Conservation (phyloP, 2,329 filamentous ascomycete species). For the Knufia fluminis region DNA sequence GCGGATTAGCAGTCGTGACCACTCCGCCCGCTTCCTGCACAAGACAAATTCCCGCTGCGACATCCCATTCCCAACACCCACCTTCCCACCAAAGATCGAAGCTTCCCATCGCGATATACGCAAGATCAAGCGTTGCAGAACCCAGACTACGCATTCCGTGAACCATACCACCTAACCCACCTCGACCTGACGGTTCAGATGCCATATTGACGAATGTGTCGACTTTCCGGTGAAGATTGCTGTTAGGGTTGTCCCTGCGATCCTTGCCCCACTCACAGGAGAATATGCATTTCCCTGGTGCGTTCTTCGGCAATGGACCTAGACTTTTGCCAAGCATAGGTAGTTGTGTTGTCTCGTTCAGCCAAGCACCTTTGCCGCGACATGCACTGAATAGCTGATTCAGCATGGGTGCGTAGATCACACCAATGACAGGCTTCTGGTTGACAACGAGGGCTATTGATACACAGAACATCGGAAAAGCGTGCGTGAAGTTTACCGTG, state of each 20-base stretch:
- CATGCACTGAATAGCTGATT: slow-evolving; percentile 62
- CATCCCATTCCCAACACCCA: slow-evolving; percentile 75
- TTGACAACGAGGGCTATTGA: slow-evolving; percentile 61
- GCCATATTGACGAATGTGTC: slow-evolving; percentile 70
- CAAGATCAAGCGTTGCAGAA: slow-evolving; percentile 64
- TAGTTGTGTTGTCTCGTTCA: slow-evolving; percentile 55
- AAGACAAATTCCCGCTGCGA: slow-evolving; percentile 65
- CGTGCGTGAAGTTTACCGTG: slow-evolving; percentile 72
- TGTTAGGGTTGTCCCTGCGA: slow-evolving; percentile 53
- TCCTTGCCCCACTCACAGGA: slow-evolving; percentile 76
- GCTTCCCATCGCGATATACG: slow-evolving; percentile 64
- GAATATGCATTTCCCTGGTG: slow-evolving; percentile 62
- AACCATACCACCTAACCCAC: slow-evolving; percentile 66
- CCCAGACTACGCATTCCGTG: slow-evolving; percentile 65
- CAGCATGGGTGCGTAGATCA: slow-evolving; percentile 64
- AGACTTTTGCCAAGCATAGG: slow-evolving; percentile 52
- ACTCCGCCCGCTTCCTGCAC: slow-evolving; percentile 65
- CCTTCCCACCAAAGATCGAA: slow-evolving; percentile 81
- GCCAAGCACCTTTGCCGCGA: slow-evolving; percentile 56
- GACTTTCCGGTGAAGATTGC: slow-evolving; percentile 62
- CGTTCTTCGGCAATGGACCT: slow-evolving; percentile 53
- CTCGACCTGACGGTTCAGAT: slow-evolving; percentile 51
- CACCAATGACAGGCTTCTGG: slow-evolving; percentile 54
- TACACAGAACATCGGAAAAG: slow-evolving; percentile 74
- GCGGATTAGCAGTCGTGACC: slow-evolving; percentile 65